A percentile compares a stretch with the other conserved stretches of the same genome.
Conservation (phyloP, 2,329 filamentous ascomycete species). For the Pseudogymnoascus sp. region DNA sequence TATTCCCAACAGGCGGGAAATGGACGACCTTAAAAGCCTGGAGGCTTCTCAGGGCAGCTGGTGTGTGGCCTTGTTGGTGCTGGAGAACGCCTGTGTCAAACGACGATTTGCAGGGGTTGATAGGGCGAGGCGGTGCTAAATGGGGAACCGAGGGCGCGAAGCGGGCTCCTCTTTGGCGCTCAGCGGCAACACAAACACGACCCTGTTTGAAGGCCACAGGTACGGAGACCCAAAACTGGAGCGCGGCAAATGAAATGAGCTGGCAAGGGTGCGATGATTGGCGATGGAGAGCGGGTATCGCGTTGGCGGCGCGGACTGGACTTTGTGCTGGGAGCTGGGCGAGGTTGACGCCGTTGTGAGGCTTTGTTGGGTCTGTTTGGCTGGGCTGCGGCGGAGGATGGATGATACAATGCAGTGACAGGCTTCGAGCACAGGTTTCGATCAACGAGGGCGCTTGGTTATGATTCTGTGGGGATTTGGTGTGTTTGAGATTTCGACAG, state of each 20-base stretch:
- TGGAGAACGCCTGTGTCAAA: slow-evolving; percentile 5
- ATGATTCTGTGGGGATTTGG: slow-evolving; percentile 2
- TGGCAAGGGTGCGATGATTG: neutral
- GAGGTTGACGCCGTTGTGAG: slow-evolving; percentile 4
- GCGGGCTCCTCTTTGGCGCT: slow-evolving; percentile 4
- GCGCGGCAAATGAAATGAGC: slow-evolving; percentile 4
- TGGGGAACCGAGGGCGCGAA: slow-evolving; percentile 6
- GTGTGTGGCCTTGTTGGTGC: neutral
- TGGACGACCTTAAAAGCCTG: slow-evolving; percentile 5
- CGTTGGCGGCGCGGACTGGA: neutral
- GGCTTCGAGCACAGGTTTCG: slow-evolving; percentile 4
- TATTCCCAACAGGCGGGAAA: neutral
- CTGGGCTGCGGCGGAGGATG: slow-evolving; percentile 1
- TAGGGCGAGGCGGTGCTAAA: slow-evolving; percentile 5
- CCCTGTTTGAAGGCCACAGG: slow-evolving; percentile 6
- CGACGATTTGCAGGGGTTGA: slow-evolving; percentile 1
- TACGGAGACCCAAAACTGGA: slow-evolving; percentile 4
- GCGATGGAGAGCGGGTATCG: slow-evolving; percentile 1
- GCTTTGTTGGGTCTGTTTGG: neutral
- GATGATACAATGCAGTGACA: slow-evolving; percentile 7
- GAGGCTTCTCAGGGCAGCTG: slow-evolving; percentile 2
- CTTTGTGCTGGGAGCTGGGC: neutral
- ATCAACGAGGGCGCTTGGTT: slow-evolving; percentile 5
- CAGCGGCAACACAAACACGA: slow-evolving; percentile 7
- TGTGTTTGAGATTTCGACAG: neutral